phyloP scores from a whole-genome alignment of 108 stramenopile genomes.

The Heterococcus sp. region DNA sequence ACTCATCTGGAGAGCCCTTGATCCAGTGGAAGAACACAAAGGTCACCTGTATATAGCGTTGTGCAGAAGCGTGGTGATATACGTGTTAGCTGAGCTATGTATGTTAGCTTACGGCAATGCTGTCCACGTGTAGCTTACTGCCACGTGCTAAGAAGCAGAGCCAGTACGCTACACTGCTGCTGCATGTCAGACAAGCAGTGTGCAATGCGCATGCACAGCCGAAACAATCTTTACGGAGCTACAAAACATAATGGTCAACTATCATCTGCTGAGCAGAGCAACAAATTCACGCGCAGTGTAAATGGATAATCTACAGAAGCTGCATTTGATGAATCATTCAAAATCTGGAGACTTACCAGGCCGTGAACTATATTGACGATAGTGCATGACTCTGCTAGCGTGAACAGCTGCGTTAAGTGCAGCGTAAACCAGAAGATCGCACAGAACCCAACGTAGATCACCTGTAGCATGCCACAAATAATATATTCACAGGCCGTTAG shows the following conservation, averaged over 20 bases:
- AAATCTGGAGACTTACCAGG: conserved; percentile 44
- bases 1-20: conserved; percentile 60
- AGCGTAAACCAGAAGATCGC: conserved; percentile 5
- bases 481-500: background rate
- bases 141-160: too few relatives aligned
- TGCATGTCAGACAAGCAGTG: too few relatives aligned
- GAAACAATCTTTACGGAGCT: background rate
- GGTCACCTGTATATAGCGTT: conserved; percentile 21
- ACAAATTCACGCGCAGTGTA: background rate
- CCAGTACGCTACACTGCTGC: too few relatives aligned
- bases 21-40: conserved; percentile 61
- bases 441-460: conserved; percentile 37
- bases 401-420: conserved; percentile 43
- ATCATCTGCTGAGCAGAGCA: background rate
- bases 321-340: too few relatives aligned
- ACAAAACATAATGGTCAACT: background rate
- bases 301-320: background rate
- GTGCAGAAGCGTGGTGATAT: too few relatives aligned
- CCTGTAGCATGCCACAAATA: conserved; percentile 7
- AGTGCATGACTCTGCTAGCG: conserved; percentile 13
- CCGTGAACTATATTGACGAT: conserved; percentile 41
- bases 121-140: too few relatives aligned
- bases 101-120: too few relatives aligned
- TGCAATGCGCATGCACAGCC: background rate
- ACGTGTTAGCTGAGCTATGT: too few relatives aligned